Base-by-base conservation (phyloP, 352 stramenopile genomes). In the Phytophthora agathidicida region DNA sequence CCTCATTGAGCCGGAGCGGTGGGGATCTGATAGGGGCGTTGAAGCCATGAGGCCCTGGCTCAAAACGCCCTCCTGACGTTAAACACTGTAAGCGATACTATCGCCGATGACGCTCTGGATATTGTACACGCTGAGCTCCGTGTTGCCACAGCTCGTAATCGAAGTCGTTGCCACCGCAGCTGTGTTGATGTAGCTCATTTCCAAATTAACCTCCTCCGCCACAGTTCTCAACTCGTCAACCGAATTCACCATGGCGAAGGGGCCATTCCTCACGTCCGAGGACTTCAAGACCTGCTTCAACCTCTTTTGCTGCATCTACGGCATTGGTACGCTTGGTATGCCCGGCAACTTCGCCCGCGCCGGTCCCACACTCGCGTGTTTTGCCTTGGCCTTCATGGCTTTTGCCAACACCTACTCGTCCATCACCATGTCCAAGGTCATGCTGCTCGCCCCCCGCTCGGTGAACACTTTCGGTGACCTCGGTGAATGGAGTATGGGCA, bases 311-410 rank as follows among this genome's bases (percentile, higher is more conserved):
- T 74, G 68, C 13, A 79, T 88, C 50, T 88, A 81, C 61, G 79
- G 79, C 44, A 80, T 90, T 44, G 80, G 80, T 22, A 88, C 80
- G 20, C 76, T 90, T 42, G 77, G 80, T 50, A 87, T 89, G 73
- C 77, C 80, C 0, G 75, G 65, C 14, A 89, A 89, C 70, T 90
- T 85, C 51, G 71, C 79, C 9, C 79, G 78, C 6, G 76, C 78
- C 5, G 76, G 76, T 1, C 76, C 76, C 7, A 62, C 54, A 9
- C 59, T 82, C 28, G 78, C 75, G 6, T 70, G 60, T 9, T 44
- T 82, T 26, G 78, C 70, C 17, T 66, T 85, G 41, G 48, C 70
- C 14, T 86, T 88, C 63, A 88, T 88, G 78, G 78, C 75, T 0
- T 71, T 80, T 24, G 71, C 76, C 68, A 88, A 88, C 60, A 66